Evolutionary conservation across 345 rosid genomes (phyloP).

Genomic region (Brassica rapa): DNA sequence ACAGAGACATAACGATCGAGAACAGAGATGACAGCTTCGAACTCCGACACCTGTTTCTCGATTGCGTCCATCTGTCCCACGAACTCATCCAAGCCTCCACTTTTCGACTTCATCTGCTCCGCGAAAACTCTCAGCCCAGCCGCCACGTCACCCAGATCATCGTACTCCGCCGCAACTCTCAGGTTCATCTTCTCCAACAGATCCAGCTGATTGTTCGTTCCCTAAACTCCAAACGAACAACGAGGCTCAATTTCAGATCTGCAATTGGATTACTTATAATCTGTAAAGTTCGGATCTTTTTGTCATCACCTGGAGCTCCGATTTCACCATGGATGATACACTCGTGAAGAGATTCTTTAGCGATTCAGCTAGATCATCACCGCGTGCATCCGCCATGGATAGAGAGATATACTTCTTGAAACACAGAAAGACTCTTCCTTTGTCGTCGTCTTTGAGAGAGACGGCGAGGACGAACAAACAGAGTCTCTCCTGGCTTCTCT

Average conservation of each 20-base stretch:
- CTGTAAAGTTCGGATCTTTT: not conserved
- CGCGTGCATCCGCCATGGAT: conserved; percentile 36
- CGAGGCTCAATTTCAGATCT: not conserved
- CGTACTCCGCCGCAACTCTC: conserved; percentile 71
- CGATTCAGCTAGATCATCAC: conserved; percentile 68
- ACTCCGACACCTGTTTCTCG: conserved; percentile 75
- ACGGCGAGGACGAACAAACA: not conserved
- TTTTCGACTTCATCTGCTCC: conserved; percentile 75
- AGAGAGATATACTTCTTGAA: conserved; percentile 11
- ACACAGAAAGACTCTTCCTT: not conserved
- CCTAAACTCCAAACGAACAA: conserved; percentile 41
- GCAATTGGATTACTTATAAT: not conserved
- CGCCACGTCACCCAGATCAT: conserved; percentile 74
- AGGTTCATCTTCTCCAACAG: conserved; percentile 86
- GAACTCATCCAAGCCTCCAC: conserved; percentile 66
- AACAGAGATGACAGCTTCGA: conserved; percentile 74
- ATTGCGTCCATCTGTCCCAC: conserved; percentile 72
- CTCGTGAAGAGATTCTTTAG: conserved; percentile 63
- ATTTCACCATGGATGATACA: conserved; percentile 75
- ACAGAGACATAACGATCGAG: conserved; percentile 72
- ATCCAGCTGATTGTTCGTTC: conserved; percentile 66
- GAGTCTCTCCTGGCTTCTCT: not conserved
- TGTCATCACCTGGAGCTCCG: conserved; percentile 67
- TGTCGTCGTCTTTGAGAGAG: not conserved
- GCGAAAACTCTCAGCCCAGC: conserved; percentile 71